Evolutionary conservation across 768 basidiomycete species (phyloP).

Genomic region (Dioszegia crocea): DNA sequence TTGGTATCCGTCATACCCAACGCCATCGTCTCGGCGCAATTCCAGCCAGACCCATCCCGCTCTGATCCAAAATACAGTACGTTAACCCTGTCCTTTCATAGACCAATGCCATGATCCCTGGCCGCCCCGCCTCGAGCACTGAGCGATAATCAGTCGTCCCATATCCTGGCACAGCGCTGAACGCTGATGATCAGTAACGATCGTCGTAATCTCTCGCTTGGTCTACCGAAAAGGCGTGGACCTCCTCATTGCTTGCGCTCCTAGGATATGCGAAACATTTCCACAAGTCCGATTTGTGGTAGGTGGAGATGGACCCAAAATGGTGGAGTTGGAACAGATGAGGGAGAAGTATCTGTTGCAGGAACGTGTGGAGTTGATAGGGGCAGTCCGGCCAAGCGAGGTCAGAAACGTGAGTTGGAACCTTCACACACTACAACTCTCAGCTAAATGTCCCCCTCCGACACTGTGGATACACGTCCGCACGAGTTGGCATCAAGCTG

Average conservation of each 20-base stretch:
- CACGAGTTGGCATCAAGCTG: background rate
- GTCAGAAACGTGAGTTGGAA: conserved; percentile 65
- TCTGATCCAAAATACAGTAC: conserved; percentile 54
- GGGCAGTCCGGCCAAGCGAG: conserved; percentile 71
- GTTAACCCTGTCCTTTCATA: too few relatives aligned
- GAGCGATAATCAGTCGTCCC: too few relatives aligned
- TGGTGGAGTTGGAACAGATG: conserved; percentile 92
- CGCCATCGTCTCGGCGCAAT: conserved; percentile 78
- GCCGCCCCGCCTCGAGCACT: too few relatives aligned
- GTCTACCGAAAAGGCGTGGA: conserved; percentile 97
- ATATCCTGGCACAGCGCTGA: background rate
- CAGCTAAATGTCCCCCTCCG: background rate
- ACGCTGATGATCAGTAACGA: conserved; percentile 62
- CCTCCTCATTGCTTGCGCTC: conserved; percentile 84
- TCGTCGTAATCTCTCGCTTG: conserved; percentile 82
- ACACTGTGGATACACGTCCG: background rate
- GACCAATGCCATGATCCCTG: too few relatives aligned
- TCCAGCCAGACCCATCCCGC: conserved; percentile 59
- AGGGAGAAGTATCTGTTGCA: conserved; percentile 83
- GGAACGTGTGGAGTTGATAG: conserved; percentile 85
- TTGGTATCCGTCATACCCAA: conserved; percentile 92
- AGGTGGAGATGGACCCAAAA: conserved; percentile 87
- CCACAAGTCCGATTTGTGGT: conserved; percentile 85
- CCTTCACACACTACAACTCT: background rate
- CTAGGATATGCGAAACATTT: conserved; percentile 77